Evolutionary conservation across 2,329 filamentous ascomycete species (phyloP).

Genomic region (Raffaelea ambrosiae): DNA sequence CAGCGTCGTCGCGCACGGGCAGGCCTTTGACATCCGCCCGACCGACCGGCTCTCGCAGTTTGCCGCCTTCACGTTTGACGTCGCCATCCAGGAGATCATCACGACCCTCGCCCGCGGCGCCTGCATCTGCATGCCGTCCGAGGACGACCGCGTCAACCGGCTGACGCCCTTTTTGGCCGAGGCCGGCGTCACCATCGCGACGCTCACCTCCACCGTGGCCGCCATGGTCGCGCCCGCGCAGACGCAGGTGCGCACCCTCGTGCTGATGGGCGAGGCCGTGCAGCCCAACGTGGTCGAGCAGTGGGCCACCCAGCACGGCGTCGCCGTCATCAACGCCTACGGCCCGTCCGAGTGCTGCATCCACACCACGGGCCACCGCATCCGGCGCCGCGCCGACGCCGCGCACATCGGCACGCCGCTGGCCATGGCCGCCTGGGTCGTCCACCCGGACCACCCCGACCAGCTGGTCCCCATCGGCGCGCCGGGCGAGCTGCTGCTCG

Average conservation of each 20-base stretch:
- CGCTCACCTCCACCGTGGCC: conserved; percentile 25
- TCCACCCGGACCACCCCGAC: conserved; percentile 21
- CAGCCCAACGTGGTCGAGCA: neutral
- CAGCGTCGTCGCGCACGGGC: conserved; percentile 28
- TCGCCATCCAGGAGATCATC: conserved; percentile 26
- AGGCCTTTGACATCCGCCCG: neutral
- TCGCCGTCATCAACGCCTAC: conserved; percentile 18
- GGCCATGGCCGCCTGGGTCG: conserved; percentile 25
- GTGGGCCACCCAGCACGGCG: neutral
- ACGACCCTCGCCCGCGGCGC: conserved; percentile 26
- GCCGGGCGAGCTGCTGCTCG: conserved; percentile 30
- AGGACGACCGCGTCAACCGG: conserved; percentile 22
- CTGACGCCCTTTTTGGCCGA: conserved; percentile 14
- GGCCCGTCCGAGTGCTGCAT: conserved; percentile 21
- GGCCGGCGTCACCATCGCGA: conserved; percentile 32
- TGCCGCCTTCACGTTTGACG: neutral
- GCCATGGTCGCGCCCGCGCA: conserved; percentile 26
- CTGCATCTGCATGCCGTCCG: conserved; percentile 23
- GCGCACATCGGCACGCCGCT: neutral
- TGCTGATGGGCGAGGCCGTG: neutral
- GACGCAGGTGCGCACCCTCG: neutral
- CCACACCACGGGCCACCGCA: conserved; percentile 6
- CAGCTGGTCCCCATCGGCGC: conserved; percentile 23
- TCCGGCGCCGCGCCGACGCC: neutral
- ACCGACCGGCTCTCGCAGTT: neutral